Percentiles rank a stretch among this genome's conserved stretches.
phyloP scores from a whole-genome alignment of 257 asterid species.

The Galeopsis tetrahit region DNA sequence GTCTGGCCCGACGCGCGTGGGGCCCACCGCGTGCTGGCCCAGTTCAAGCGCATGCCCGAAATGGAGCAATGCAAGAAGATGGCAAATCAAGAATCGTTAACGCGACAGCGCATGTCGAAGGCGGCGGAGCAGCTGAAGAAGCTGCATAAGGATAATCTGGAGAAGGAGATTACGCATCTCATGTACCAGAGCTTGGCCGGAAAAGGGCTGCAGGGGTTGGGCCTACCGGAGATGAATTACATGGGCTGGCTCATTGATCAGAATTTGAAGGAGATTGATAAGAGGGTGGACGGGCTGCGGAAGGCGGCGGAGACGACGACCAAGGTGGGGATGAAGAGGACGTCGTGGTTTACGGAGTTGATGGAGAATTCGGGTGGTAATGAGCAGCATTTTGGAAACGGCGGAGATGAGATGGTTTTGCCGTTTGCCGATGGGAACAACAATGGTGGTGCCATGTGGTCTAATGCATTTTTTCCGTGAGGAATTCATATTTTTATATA shows the following conservation, averaged over 20 bases:
- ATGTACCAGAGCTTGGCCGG: slow-evolving; percentile 74
- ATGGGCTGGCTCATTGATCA: slow-evolving; percentile 67
- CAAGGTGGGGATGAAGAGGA: slow-evolving; percentile 41
- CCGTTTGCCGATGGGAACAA: slow-evolving; percentile 43
- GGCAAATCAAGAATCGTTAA: slow-evolving; percentile 78
- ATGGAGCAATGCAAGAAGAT: slow-evolving; percentile 92
- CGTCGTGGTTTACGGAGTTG: slow-evolving; percentile 54
- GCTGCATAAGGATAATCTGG: slow-evolving; percentile 63
- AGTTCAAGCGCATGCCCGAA: slow-evolving; percentile 85
- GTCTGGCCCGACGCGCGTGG: slow-evolving; percentile 67
- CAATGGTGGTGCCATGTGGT: slow-evolving; percentile 43
- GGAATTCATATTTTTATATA: too few relatives aligned
- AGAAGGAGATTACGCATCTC: slow-evolving; percentile 68
- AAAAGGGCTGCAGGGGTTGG: slow-evolving; percentile 51
- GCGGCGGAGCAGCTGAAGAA: slow-evolving; percentile 74
- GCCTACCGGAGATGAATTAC: slow-evolving; percentile 57
- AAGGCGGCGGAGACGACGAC: slow-evolving; percentile 32
- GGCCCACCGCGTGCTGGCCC: slow-evolving; percentile 61
- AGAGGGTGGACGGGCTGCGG: slow-evolving; percentile 52
- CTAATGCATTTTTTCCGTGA: slow-evolving; percentile 52
- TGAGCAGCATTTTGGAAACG: slow-evolving; percentile 36
- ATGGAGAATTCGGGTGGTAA: slow-evolving; percentile 34
- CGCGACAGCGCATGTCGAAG: slow-evolving; percentile 60
- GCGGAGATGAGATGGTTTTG: slow-evolving; percentile 49
- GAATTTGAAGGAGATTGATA: slow-evolving; percentile 59